These are phyloP conservation scores for Auricularia heimuer DNA, from an alignment of 768 basidiomycete genomes.

Conservation along the genomic window DNA sequence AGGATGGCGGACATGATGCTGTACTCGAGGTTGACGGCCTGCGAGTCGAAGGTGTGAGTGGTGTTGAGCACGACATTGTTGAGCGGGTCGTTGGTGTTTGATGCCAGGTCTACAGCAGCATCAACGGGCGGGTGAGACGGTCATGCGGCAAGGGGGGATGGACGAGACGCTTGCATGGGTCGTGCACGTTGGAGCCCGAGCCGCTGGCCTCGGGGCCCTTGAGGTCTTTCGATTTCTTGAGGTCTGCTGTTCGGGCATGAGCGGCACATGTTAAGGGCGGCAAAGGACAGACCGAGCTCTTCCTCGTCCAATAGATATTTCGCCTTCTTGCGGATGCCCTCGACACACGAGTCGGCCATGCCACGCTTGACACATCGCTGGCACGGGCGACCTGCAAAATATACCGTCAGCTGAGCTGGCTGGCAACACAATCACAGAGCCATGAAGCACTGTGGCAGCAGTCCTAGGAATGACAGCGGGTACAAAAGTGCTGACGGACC, in stretches of 20 bases:
- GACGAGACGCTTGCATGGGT: neutral
- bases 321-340: constrained; percentile 95
- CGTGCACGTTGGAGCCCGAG: too few species aligned
- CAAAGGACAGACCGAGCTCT: constrained; percentile 58
- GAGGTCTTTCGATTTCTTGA: neutral
- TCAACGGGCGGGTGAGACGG: neutral
- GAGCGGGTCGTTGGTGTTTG: constrained; percentile 48
- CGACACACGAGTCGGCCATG: constrained; percentile 77
- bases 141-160: neutral
- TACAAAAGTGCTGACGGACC: too few species aligned
- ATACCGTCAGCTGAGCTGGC: constrained; percentile 13
- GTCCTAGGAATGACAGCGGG: too few species aligned
- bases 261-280: neutral
- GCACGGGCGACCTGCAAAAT: constrained; percentile 76
- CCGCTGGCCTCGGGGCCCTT: neutral
- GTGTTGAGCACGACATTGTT: constrained; percentile 55
- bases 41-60: constrained; percentile 64
- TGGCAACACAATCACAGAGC: neutral
- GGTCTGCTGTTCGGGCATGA: neutral
- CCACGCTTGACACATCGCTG: constrained; percentile 93
- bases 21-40: constrained; percentile 90
- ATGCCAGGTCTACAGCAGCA: constrained; percentile 20
- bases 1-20: constrained; percentile 89
- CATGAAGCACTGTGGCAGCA: too few species aligned
- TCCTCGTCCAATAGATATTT: constrained; percentile 94